Base-by-base conservation (phyloP, 805 yeast genomes). In the Wickerhamomyces ciferrii region DNA sequence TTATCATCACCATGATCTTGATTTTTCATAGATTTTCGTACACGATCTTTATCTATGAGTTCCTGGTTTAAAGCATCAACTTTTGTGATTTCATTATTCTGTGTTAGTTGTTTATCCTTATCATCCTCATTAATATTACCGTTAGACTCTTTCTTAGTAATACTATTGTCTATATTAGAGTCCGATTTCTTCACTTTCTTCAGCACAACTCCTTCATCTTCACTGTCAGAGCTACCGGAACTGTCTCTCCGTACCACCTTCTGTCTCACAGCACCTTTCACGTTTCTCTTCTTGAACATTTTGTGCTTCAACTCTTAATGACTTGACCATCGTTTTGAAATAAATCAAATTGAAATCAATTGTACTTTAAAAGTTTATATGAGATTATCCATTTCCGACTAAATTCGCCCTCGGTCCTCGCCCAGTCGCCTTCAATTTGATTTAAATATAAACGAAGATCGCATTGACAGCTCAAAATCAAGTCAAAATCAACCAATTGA, bases 271-370 rank as follows among this genome's bases (percentile, higher is more conserved):
- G 46, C 43, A 1, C 62, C 58, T 45, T 56, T 62, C 2, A 63
- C 47, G 19, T 31, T 50, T 41, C 76, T 54, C 51, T 68, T 71
- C 53, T 70, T 71, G 59, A 71, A 71, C 76, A 71, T 71, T 2
- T 13, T 21, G 4, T 9, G 13, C 15, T 31, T 31, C 8, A n/a
- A n/a, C n/a, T n/a, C n/a, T n/a, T n/a, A n/a, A n/a, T n/a, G n/a
- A n/a, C n/a, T n/a, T n/a, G n/a, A n/a, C n/a, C n/a, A n/a, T n/a
- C n/a, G n/a, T n/a, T n/a, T n/a, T n/a, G n/a, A n/a, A n/a, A n/a
- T n/a, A n/a, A n/a, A n/a, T n/a, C n/a, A n/a, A n/a, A n/a, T n/a
- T n/a, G n/a, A n/a, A n/a, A n/a, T n/a, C n/a, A 7, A 24, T 24
- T 24, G 27, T 24, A 10, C 27, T n/a, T n/a, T n/a, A n/a, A n/a